Evolutionary conservation across 805 yeast genomes (phyloP).

Genomic region (Yarrowia deformans): DNA sequence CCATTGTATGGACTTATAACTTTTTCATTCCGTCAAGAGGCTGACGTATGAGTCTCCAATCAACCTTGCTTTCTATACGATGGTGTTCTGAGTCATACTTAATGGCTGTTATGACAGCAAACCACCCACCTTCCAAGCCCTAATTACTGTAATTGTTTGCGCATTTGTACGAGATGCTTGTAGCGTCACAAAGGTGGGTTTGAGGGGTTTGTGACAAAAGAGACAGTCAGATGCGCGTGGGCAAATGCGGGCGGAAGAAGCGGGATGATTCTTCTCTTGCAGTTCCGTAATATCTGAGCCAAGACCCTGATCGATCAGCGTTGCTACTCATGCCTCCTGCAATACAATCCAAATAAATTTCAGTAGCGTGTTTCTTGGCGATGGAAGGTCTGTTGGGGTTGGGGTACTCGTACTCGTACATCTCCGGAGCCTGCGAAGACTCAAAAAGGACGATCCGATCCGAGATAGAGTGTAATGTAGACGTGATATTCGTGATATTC

Average conservation of each 20-base stretch:
- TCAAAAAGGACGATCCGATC: not conserved
- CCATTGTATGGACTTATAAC: not conserved
- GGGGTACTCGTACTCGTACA: too few relatives aligned
- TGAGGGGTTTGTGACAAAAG: not conserved
- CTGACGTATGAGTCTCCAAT: too few relatives aligned
- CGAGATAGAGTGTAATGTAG: not conserved
- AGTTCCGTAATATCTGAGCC: not conserved
- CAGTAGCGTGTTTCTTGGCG: conserved; percentile 20
- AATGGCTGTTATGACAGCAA: too few relatives aligned
- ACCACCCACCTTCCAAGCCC: too few relatives aligned
- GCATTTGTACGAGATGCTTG: too few relatives aligned
- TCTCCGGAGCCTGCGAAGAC: not conserved
- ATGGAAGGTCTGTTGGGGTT: conserved; percentile 19
- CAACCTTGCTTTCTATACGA: too few relatives aligned
- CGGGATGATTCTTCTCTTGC: not conserved
- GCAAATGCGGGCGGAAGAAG: not conserved
- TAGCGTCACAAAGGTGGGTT: too few relatives aligned
- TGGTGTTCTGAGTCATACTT: too few relatives aligned
- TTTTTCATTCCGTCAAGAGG: not conserved
- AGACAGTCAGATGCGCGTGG: too few relatives aligned
- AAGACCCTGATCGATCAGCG: conserved; percentile 18
- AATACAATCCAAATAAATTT: not conserved
- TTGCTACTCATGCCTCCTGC: conserved; percentile 13
- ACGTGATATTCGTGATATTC: not conserved
- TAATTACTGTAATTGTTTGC: too few relatives aligned